These are phyloP conservation scores for Ustilago vetiveriae DNA, from an alignment of 1,284 basidiomycete genomes.

Conservation along the genomic window DNA sequence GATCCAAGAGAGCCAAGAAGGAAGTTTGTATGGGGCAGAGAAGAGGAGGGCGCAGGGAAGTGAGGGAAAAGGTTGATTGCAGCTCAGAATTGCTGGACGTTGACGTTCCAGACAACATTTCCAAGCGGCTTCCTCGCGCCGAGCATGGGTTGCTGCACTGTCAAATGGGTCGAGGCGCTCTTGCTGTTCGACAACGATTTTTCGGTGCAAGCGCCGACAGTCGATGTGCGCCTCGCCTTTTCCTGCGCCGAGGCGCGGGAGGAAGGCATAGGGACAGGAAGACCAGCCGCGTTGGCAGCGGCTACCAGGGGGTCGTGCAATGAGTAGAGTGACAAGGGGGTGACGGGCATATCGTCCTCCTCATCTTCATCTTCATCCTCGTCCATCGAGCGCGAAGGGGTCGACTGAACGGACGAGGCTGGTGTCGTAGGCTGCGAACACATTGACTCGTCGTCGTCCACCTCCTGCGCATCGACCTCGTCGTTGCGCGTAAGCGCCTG, in stretches of 20 bases:
- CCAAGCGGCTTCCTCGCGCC: slow-evolving; percentile 33
- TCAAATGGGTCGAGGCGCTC: slow-evolving; percentile 32
- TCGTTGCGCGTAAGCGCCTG: slow-evolving; percentile 36
- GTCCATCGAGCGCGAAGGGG: slow-evolving; percentile 62
- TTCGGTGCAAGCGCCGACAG: not conserved
- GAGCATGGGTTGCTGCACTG: slow-evolving; percentile 36
- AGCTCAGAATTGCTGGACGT: slow-evolving; percentile 39
- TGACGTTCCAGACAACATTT: slow-evolving; percentile 45
- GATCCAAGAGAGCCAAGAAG: slow-evolving; percentile 14
- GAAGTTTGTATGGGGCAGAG: slow-evolving; percentile 8
- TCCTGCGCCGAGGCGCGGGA: slow-evolving; percentile 34
- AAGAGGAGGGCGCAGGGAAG: not conserved
- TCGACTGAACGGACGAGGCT: slow-evolving; percentile 58
- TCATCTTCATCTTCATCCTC: slow-evolving; percentile 65
- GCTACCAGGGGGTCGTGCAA: slow-evolving; percentile 58
- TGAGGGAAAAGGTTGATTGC: not conserved
- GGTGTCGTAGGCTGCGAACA: slow-evolving; percentile 57
- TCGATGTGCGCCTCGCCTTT: slow-evolving; percentile 27
- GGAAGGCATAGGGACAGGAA: slow-evolving; percentile 37
- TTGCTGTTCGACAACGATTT: slow-evolving; percentile 30
- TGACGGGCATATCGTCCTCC: slow-evolving; percentile 65
- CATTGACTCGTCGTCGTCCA: slow-evolving; percentile 59
- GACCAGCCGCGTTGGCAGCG: slow-evolving; percentile 35
- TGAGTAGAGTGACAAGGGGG: slow-evolving; percentile 63
- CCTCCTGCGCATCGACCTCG: slow-evolving; percentile 27